Conservation (phyloP, 179 eudicot species). For the Camellia oleifera region DNA sequence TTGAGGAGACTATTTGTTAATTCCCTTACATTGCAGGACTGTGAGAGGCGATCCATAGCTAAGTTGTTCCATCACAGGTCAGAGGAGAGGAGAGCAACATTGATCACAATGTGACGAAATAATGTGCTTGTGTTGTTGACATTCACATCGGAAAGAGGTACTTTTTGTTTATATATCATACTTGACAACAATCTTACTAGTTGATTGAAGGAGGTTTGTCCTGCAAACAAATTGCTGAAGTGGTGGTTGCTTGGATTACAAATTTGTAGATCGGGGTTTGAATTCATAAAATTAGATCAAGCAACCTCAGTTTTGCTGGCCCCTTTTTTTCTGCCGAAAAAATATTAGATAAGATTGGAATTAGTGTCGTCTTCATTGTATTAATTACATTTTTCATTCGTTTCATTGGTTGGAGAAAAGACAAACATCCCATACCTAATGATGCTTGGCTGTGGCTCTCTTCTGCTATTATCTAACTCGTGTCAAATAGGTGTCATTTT, state of each 20-base stretch:
- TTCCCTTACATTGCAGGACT: slow-evolving; percentile 53
- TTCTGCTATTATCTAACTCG: background rate
- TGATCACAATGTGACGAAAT: slow-evolving; percentile 34
- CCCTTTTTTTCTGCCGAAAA: background rate
- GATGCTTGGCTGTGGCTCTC: background rate
- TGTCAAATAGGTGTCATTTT: background rate
- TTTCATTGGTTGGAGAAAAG: slow-evolving; percentile 9
- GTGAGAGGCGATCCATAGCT: slow-evolving; percentile 82
- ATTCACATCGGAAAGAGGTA: background rate
- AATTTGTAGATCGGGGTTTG: slow-evolving; percentile 7
- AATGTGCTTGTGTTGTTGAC: slow-evolving; percentile 10
- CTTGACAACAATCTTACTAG: background rate
- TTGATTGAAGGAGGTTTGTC: slow-evolving; percentile 8
- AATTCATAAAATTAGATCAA: background rate
- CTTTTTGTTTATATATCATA: background rate
- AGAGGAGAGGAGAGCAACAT: slow-evolving; percentile 49
- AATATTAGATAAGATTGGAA: background rate
- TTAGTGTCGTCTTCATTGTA: background rate
- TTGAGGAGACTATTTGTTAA: slow-evolving; percentile 5
- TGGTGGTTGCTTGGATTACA: background rate
- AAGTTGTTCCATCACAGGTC: slow-evolving; percentile 73
- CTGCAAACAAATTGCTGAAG: slow-evolving; percentile 9
- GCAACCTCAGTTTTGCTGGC: slow-evolving; percentile 9
- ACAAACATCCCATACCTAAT: background rate
- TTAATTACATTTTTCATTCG: background rate